Conservation (phyloP, 352 stramenopile species). For the Globisporangium splendens region DNA sequence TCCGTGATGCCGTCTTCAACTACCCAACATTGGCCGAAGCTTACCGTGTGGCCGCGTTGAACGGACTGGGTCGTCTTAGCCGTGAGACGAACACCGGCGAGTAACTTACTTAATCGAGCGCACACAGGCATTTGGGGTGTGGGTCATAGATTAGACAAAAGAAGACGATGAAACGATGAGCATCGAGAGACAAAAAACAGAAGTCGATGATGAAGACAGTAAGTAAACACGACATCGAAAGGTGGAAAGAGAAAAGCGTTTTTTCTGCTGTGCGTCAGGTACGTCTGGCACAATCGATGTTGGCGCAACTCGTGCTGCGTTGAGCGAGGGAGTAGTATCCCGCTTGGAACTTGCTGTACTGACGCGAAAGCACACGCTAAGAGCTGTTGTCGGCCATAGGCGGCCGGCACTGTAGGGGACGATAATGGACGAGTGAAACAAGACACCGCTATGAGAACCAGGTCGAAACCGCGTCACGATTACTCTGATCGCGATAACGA, state of each 20-base stretch:
- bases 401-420: conserved; percentile 13
- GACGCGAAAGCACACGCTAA: conserved; percentile 9
- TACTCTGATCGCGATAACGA: conserved; percentile 5
- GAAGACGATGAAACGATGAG: background rate
- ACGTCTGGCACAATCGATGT: background rate
- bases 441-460: background rate
- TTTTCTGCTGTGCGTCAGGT: too few relatives aligned
- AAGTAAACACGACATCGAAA: background rate
- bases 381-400: conserved; percentile 15
- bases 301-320: background rate
- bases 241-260: background rate
- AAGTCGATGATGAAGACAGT: background rate
- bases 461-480: conserved; percentile 5
- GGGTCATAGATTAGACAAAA: conserved; percentile 24
- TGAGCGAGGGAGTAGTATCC: background rate
- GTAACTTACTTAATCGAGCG: conserved; percentile 17
- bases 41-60: conserved; percentile 85
- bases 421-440: conserved; percentile 11
- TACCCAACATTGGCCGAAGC: conserved; percentile 90
- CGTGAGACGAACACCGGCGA: conserved; percentile 67
- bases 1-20: conserved; percentile 90
- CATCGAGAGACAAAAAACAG: background rate
- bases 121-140: background rate
- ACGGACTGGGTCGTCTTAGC: conserved; percentile 84
- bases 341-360: background rate